Evolutionary conservation across 345 rosid species (phyloP).

Genomic region (Iberis pinnata): DNA sequence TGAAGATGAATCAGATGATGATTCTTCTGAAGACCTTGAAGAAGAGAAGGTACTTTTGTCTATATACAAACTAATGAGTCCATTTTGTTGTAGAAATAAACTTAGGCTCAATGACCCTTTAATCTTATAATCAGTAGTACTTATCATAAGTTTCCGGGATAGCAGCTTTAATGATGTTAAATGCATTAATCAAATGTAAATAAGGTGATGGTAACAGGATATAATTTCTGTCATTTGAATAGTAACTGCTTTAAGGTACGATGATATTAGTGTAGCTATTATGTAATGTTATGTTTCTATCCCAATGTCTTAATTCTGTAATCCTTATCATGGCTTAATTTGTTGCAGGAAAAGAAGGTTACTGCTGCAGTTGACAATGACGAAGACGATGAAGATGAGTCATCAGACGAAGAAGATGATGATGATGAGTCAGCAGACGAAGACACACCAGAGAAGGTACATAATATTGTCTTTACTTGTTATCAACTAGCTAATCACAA

Average conservation of each 20-base stretch:
- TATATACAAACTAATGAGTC: background rate
- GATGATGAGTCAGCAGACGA: conserved; percentile 41
- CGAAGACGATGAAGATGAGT: conserved; percentile 35
- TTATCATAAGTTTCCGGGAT: background rate
- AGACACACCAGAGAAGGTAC: conserved; percentile 49
- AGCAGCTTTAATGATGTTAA: background rate
- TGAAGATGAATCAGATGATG: conserved; percentile 15
- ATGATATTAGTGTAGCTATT: no score
- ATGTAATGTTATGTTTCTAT: background rate
- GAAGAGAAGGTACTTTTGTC: conserved; percentile 22
- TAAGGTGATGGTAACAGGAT: no score
- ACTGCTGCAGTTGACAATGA: conserved; percentile 22
- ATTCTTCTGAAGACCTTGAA: conserved; percentile 18
- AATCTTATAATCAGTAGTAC: background rate
- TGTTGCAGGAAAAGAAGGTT: conserved; percentile 25
- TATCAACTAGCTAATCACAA: no score
- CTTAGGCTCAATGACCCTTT: background rate
- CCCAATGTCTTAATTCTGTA: background rate
- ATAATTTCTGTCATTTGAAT: no score
- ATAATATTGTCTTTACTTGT: background rate
- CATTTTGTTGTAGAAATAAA: background rate
- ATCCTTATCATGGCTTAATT: background rate
- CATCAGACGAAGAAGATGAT: conserved; percentile 28
- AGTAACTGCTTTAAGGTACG: no score
- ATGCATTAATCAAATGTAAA: no score